Evolutionary conservation across 306 rosid genomes (phyloP), one percentile per base, ranked within the genome.

Genomic region (Medicago truncatula): DNA sequence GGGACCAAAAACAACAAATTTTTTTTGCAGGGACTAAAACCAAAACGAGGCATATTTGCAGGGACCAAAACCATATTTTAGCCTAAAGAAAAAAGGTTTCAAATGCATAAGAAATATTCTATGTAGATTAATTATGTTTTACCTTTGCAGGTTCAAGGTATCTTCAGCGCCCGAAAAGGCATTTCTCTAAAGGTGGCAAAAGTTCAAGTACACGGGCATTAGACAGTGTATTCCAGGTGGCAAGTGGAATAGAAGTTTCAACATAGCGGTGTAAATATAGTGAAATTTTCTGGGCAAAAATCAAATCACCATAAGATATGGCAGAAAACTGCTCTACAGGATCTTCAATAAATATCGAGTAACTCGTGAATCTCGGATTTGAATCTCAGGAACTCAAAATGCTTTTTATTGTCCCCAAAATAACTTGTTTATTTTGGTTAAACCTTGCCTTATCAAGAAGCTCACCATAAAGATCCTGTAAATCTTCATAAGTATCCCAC

Each of bases 101-200:
- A 72, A 67, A 65, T 21, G 43, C 31, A 66, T 17, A 57, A 38
- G 14, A 31, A 53, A 25, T 17, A 63, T 74, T 38, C 53, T 40
- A 1, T 28, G 38, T 23, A 64, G 36, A 52, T 36, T 62, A n/a
- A 70, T 21, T 18, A 21, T 21, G 59, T 72, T 56, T 60, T 86
- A 93, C 98, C 98, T 93, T 97, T 68, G 85, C 76, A 47, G 98
- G 97, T 77, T 90, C 86, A 18, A 95, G 96, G 85, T 92, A 95
- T 40, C 96, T 85, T 89, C 84, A 0, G 91, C 79, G 16, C 83
- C 80, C 43, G 90, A 85, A 75, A 87, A 59, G 75, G 23, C 98
- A 92, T 74, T 89, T 89, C 60, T 80, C 90, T 63, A 95, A 49
- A 70, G 90, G 90, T 61, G 97, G 97, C 62, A 95, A 89, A 81